These are phyloP conservation scores for Passalora sequoiae DNA, from an alignment of 2,329 filamentous ascomycete genomes.

Conservation along the genomic window DNA sequence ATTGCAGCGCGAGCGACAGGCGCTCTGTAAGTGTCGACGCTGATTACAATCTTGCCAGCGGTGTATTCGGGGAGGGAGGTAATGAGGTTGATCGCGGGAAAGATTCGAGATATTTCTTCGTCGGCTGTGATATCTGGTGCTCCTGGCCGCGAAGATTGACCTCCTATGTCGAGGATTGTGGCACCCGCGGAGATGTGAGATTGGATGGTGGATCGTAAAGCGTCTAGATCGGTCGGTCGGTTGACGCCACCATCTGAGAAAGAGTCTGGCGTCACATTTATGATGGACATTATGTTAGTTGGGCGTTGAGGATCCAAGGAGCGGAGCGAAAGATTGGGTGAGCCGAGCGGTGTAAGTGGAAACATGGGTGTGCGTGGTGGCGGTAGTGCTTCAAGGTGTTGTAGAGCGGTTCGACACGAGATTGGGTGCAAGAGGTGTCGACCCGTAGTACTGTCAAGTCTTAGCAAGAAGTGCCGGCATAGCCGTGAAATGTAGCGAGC, in stretches of 20 bases:
- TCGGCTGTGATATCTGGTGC: constrained; percentile 62
- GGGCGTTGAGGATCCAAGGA: constrained; percentile 51
- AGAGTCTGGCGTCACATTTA: constrained; percentile 93
- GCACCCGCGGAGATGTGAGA: constrained; percentile 64
- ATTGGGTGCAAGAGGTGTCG: constrained; percentile 15
- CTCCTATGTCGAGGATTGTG: constrained; percentile 84
- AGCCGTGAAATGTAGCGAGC: constrained; percentile 24
- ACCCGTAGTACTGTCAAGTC: constrained; percentile 5
- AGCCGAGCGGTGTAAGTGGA: constrained; percentile 37
- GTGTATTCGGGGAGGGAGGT: constrained; percentile 61
- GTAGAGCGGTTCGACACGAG: constrained; percentile 34
- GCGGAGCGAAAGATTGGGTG: constrained; percentile 51
- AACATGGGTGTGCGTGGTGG: constrained; percentile 33
- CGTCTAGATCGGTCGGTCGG: constrained; percentile 40
- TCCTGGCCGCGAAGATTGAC: constrained; percentile 83
- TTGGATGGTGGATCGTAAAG: constrained; percentile 55
- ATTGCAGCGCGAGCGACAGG: constrained; percentile 72
- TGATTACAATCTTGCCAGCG: constrained; percentile 64
- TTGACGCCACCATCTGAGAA: constrained; percentile 86
- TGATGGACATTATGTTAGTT: constrained; percentile 85
- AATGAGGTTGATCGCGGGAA: constrained; percentile 73
- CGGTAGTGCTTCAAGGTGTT: constrained; percentile 33
- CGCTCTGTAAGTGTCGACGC: constrained; percentile 88
- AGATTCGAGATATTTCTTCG: constrained; percentile 71
- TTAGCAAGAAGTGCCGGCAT: background rate